Evolutionary conservation across 257 asterid genomes (phyloP).

Genomic region (Fraxinus anomala): DNA sequence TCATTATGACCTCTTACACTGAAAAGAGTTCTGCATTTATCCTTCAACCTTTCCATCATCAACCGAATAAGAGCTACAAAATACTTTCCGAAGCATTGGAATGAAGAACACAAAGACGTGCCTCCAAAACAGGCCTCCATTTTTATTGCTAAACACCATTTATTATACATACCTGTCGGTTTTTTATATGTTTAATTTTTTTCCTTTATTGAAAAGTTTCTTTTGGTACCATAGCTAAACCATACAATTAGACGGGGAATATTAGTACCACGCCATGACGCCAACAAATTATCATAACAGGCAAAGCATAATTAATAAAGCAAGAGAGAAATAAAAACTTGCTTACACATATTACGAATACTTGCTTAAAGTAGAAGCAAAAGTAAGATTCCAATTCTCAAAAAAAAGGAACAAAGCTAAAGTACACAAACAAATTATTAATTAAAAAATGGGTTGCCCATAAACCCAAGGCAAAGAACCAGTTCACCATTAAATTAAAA

Average conservation of each 20-base stretch:
- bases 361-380: constrained; percentile 72
- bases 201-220: constrained; percentile 15
- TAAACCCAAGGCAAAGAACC: constrained; percentile 26
- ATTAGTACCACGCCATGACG: constrained; percentile 9
- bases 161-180: constrained; percentile 27
- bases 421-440: constrained; percentile 23
- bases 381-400: constrained; percentile 51
- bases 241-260: constrained; percentile 28
- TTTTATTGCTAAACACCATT: constrained; percentile 39
- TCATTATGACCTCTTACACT: constrained; percentile 45
- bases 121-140: constrained; percentile 42
- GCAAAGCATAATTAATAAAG: constrained; percentile 31
- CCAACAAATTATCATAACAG: constrained; percentile 31
- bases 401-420: constrained; percentile 32
- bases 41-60: constrained; percentile 51
- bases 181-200: constrained; percentile 2
- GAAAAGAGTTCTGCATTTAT: constrained; percentile 40
- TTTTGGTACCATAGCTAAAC: constrained; percentile 33
- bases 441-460: constrained; percentile 16
- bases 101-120: constrained; percentile 40
- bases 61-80: constrained; percentile 33
- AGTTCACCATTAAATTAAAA: constrained; percentile 4
- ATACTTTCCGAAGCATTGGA: constrained; percentile 34
- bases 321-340: constrained; percentile 33
- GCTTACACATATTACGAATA: constrained; percentile 27